Evolutionary conservation across 2,329 filamentous ascomycete genomes (phyloP).

Genomic region (Helotiales sp.): DNA sequence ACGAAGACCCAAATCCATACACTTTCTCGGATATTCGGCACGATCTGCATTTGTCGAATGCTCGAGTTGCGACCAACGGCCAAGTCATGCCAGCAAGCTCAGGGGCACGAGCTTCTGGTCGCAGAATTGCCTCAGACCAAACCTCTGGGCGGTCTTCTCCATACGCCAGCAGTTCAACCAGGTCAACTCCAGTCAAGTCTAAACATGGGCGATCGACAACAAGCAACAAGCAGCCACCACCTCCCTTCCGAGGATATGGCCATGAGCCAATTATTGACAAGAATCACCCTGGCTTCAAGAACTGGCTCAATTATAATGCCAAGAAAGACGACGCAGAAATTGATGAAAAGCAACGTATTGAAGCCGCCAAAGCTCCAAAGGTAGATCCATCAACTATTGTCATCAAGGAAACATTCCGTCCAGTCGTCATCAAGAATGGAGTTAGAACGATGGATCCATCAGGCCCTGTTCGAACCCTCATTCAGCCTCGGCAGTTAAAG

Average conservation of each 20-base stretch:
- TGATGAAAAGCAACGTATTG: slow-evolving; percentile 6
- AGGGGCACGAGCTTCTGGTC: not conserved
- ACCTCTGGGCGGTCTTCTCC: not conserved
- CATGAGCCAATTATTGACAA: not conserved
- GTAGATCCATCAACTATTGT: not conserved
- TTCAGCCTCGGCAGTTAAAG: not conserved
- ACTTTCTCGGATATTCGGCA: not conserved
- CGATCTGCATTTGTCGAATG: not conserved
- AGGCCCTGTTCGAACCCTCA: not conserved
- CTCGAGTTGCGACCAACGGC: not conserved
- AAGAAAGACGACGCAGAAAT: slow-evolving; percentile 24
- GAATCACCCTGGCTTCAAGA: not conserved
- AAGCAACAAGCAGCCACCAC: not conserved
- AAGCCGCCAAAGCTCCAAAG: slow-evolving; percentile 1
- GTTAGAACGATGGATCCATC: not conserved
- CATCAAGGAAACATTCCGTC: slow-evolving; percentile 10
- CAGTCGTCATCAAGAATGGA: slow-evolving; percentile 6
- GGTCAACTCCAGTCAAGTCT: not conserved
- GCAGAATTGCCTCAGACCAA: not conserved
- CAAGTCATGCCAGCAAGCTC: not conserved
- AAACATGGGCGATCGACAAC: not conserved
- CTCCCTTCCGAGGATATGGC: not conserved
- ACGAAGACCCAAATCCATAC: not conserved
- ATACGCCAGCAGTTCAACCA: not conserved
- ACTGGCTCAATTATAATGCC: slow-evolving; percentile 26